Conservation (phyloP, 2,329 filamentous ascomycete genomes). For the Diaporthe sp. region DNA sequence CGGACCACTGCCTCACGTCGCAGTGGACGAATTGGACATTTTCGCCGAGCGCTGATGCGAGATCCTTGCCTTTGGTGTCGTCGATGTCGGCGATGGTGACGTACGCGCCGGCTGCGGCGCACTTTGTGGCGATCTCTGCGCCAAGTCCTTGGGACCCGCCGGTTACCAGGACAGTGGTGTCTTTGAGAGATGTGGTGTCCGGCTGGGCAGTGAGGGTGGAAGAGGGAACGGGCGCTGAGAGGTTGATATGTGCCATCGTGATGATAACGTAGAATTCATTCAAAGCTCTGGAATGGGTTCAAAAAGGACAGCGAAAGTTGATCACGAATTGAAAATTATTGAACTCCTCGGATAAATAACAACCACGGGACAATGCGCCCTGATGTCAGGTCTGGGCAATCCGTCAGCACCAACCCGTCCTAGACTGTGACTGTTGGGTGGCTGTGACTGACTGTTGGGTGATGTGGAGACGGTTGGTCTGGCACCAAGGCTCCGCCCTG, state of each 20-base stretch:
- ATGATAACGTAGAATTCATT: too few relatives aligned
- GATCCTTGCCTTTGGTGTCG: background rate
- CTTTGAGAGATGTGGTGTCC: background rate
- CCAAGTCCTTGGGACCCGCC: slow-evolving; percentile 18
- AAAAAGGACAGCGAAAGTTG: too few relatives aligned
- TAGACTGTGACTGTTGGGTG: background rate
- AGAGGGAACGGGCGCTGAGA: background rate
- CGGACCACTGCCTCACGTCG: slow-evolving; percentile 7
- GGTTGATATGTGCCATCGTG: background rate
- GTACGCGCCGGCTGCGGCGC: background rate
- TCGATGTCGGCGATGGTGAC: slow-evolving; percentile 18
- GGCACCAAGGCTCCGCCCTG: too few relatives aligned
- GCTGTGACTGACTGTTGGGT: background rate
- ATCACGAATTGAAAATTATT: too few relatives aligned
- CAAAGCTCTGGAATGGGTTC: too few relatives aligned
- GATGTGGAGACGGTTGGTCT: background rate
- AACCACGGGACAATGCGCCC: background rate
- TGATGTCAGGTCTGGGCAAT: background rate
- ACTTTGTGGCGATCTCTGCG: background rate
- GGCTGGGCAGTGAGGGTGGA: background rate
- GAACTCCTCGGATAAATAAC: background rate
- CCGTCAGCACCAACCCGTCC: slow-evolving; percentile 5
- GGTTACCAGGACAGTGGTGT: background rate
- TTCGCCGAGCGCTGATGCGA: background rate
- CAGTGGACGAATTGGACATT: slow-evolving; percentile 9